These are phyloP conservation scores for Leccinellum rugosiceps DNA, from an alignment of 768 basidiomycete species.

Conservation along the genomic window DNA sequence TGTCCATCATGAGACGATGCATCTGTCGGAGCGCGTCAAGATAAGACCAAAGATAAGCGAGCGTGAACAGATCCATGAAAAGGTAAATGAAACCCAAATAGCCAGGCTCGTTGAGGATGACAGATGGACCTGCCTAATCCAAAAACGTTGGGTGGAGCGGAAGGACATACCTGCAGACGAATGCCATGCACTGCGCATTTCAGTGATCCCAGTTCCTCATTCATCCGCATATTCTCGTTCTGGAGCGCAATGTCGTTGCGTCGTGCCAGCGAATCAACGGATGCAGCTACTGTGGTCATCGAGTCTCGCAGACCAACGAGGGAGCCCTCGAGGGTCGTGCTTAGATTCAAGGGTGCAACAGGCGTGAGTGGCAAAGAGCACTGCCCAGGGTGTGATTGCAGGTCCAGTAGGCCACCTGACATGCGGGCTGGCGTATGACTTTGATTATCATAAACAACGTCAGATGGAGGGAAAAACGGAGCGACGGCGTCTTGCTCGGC, in stretches of 20 bases:
- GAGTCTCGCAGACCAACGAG: constrained; percentile 56
- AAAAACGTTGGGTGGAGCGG: constrained; percentile 4
- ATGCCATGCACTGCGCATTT: constrained; percentile 70
- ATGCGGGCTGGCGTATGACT: constrained; percentile 12
- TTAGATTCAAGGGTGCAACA: constrained; percentile 62
- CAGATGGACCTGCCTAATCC: background rate
- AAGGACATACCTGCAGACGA: constrained; percentile 65
- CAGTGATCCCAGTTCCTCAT: constrained; percentile 70
- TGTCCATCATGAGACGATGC: constrained; percentile 75
- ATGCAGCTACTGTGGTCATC: constrained; percentile 53
- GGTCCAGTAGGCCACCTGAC: constrained; percentile 20
- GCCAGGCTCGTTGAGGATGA: background rate
- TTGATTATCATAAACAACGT: constrained; percentile 26
- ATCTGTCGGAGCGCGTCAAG: constrained; percentile 35
- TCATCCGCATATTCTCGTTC: constrained; percentile 68
- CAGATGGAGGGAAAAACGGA: constrained; percentile 25
- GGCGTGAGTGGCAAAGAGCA: constrained; percentile 31
- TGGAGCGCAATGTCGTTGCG: constrained; percentile 63
- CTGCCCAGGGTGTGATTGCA: constrained; percentile 18
- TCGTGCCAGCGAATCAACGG: constrained; percentile 59
- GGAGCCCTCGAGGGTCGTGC: constrained; percentile 61
- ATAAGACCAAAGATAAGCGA: constrained; percentile 15
- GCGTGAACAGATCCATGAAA: constrained; percentile 7
- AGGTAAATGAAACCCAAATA: constrained; percentile 8
- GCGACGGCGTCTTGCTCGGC: constrained; percentile 25